A percentile compares a stretch with the other conserved stretches of the same genome.
phyloP scores from a whole-genome alignment of 768 basidiomycete species.

The Trametes sanguinea region DNA sequence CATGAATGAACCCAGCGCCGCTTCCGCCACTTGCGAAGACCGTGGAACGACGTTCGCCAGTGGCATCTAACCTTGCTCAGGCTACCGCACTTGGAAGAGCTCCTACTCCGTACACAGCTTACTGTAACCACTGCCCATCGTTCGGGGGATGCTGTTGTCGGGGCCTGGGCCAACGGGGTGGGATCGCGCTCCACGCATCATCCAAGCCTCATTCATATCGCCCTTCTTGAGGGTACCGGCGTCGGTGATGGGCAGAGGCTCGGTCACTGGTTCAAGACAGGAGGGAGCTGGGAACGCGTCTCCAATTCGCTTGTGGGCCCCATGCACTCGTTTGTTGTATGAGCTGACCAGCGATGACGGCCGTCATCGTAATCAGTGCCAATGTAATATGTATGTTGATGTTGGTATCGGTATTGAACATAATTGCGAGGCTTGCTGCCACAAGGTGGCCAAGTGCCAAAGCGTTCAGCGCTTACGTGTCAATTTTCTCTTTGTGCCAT shows the following conservation, averaged over 20 bases:
- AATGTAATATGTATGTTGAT: too few relatives aligned
- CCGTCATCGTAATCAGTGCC: too few relatives aligned
- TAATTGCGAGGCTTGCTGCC: too few relatives aligned
- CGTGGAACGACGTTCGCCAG: conserved; percentile 1
- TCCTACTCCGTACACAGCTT: neutral
- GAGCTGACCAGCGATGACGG: too few relatives aligned
- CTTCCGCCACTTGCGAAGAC: neutral
- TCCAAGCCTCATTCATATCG: neutral
- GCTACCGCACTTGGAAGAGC: neutral
- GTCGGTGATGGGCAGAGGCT: neutral
- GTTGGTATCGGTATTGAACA: too few relatives aligned
- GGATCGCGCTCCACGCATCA: neutral
- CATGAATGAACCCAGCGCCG: neutral
- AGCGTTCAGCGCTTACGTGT: too few relatives aligned
- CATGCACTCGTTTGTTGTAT: too few relatives aligned
- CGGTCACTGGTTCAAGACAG: conserved; percentile 1
- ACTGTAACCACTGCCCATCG: neutral
- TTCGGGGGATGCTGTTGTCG: neutral
- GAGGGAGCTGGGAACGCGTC: neutral
- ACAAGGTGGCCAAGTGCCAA: too few relatives aligned
- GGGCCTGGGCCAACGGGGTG: neutral
- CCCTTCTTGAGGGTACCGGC: neutral
- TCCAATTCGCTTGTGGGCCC: too few relatives aligned
- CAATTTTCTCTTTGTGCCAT: too few relatives aligned
- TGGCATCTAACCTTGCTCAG: neutral